phyloP scores from a whole-genome alignment of 1,284 basidiomycete species.

The Trametes hirsuta region DNA sequence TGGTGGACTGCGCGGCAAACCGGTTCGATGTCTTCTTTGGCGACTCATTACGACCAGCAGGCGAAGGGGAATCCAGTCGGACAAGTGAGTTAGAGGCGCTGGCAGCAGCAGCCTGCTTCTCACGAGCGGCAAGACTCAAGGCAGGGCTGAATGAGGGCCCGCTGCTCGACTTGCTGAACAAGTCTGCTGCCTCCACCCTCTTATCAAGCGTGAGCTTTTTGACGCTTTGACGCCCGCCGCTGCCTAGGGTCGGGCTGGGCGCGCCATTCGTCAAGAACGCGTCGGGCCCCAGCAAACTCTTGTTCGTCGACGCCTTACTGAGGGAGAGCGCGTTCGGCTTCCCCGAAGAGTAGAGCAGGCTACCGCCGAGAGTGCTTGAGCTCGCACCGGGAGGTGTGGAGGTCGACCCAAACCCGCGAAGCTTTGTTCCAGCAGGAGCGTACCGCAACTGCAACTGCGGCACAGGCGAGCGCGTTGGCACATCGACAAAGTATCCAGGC shows the following conservation, averaged over 20 bases:
- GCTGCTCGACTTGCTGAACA: constrained; percentile 60
- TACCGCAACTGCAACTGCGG: constrained; percentile 64
- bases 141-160: constrained; percentile 76
- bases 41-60: constrained; percentile 38
- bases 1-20: constrained; percentile 47
- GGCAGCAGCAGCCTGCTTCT: constrained; percentile 56
- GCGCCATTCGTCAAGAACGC: constrained; percentile 54
- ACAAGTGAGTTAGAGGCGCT: constrained; percentile 25
- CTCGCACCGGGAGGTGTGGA: constrained; percentile 42
- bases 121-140: constrained; percentile 70
- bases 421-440: constrained; percentile 63
- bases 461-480: constrained; percentile 66
- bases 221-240: constrained; percentile 80
- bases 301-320: constrained; percentile 47
- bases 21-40: constrained; percentile 44
- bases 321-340: constrained; percentile 56
- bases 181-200: constrained; percentile 71
- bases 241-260: constrained; percentile 73
- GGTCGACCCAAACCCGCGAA: constrained; percentile 67
- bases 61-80: constrained; percentile 44
- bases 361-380: constrained; percentile 40
- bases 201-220: constrained; percentile 94
- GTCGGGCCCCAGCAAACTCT: constrained; percentile 52
- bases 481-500: constrained; percentile 68
- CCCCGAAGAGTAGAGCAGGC: constrained; percentile 52